Percentiles rank a stretch among this genome's conserved stretches.
phyloP scores from a whole-genome alignment of 495 filamentous ascomycete species.

The Penicillium odoratum region DNA sequence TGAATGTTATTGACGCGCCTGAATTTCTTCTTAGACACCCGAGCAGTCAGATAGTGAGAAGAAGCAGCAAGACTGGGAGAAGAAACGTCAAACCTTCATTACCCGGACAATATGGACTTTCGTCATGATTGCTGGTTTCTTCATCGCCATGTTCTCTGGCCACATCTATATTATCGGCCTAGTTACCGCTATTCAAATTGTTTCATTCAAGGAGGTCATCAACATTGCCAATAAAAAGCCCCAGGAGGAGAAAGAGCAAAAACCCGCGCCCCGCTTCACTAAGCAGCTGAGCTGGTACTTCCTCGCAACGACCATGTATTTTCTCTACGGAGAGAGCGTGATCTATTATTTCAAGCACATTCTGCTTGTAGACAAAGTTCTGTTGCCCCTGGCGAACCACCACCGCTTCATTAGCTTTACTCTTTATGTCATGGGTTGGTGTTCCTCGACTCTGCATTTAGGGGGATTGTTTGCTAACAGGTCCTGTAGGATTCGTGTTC shows the following conservation, averaged over 20 bases:
- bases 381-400: constrained; percentile 92
- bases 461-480: constrained; percentile 11
- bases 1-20: not conserved
- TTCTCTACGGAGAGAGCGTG: constrained; percentile 96
- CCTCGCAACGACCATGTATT: constrained; percentile 98
- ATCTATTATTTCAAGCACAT: constrained; percentile 99
- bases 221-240: constrained; percentile 76
- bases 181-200: constrained; percentile 89
- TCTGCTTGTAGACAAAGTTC: constrained; percentile 87
- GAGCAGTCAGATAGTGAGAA: constrained; percentile 84
- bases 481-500: constrained; percentile 83
- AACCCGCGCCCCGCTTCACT: constrained; percentile 73
- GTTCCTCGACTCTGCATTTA: not conserved
- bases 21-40: constrained; percentile 33
- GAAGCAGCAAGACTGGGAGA: constrained; percentile 94
- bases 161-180: constrained; percentile 96
- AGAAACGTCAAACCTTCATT: constrained; percentile 98
- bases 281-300: constrained; percentile 99
- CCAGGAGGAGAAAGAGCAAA: constrained; percentile 25
- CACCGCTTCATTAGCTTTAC: constrained; percentile 99
- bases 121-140: constrained; percentile 94
- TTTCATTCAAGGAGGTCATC: constrained; percentile 99
- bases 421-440: constrained; percentile 91
- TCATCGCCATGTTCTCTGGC: constrained; percentile 84
- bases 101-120: constrained; percentile 98